phyloP scores from a whole-genome alignment of 805 yeast genomes.

The Yamadazyma philogaea region DNA sequence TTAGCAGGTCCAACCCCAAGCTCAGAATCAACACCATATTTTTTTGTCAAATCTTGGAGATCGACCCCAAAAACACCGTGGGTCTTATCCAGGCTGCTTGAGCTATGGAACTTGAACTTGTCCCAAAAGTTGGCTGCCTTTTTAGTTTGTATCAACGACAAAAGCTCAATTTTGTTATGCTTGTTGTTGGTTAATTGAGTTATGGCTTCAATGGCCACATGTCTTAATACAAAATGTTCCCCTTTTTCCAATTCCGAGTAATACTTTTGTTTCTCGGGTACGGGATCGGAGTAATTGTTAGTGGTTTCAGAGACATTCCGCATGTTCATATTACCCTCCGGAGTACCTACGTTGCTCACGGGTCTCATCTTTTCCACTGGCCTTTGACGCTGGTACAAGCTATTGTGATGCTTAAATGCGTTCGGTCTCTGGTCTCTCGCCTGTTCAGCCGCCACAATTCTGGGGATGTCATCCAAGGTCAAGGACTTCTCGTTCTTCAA shows the following conservation, averaged over 20 bases:
- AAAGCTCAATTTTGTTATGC: conserved; percentile 33
- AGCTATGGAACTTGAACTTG: conserved; percentile 41
- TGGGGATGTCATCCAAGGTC: conserved; percentile 92
- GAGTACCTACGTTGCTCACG: conserved; percentile 1
- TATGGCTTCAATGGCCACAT: conserved; percentile 55
- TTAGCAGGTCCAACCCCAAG: conserved; percentile 80
- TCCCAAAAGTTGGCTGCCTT: conserved; percentile 52
- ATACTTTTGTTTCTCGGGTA: conserved; percentile 32
- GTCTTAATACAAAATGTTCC: conserved; percentile 59
- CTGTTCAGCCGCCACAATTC: conserved; percentile 96
- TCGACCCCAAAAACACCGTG: conserved; percentile 72
- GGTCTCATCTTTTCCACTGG: conserved; percentile 9
- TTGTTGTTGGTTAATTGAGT: conserved; percentile 26
- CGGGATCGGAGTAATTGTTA: background rate
- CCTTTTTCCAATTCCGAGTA: conserved; percentile 60
- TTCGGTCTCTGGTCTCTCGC: conserved; percentile 91
- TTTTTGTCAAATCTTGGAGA: conserved; percentile 62
- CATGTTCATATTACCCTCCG: background rate
- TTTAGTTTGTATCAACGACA: conserved; percentile 40
- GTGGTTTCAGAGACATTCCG: conserved; percentile 1
- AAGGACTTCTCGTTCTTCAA: conserved; percentile 79
- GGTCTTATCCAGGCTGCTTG: conserved; percentile 20
- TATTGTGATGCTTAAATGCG: conserved; percentile 79
- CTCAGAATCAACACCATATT: conserved; percentile 79
- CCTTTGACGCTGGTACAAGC: conserved; percentile 34